Conservation (phyloP, 345 rosid genomes). For the Kernera saxatilis region DNA sequence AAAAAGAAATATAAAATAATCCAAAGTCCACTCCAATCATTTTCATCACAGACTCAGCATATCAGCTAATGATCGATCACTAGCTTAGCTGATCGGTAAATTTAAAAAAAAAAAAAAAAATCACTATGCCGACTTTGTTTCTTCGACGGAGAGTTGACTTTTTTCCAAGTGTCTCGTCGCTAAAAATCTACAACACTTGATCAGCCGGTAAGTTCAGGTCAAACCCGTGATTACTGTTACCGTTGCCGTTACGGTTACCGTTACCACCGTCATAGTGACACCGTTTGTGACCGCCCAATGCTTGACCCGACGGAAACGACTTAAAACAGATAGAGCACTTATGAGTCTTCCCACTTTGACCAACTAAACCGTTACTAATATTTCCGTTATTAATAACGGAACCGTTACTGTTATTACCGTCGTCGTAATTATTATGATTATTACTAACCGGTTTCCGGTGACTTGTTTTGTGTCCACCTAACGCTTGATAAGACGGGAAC, state of each 20-base stretch:
- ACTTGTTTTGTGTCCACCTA: slow-evolving; percentile 61
- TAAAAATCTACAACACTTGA: neutral
- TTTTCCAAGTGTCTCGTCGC: slow-evolving; percentile 4
- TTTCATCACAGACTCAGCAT: slow-evolving; percentile 19
- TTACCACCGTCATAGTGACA: slow-evolving; percentile 68
- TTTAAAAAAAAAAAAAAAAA: neutral
- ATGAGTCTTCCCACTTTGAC: slow-evolving; percentile 46
- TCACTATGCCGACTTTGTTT: slow-evolving; percentile 10
- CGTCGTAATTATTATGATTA: neutral
- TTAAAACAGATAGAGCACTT: slow-evolving; percentile 81
- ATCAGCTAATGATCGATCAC: slow-evolving; percentile 19
- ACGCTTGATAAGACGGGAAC: slow-evolving; percentile 49
- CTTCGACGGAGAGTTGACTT: slow-evolving; percentile 29
- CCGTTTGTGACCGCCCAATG: slow-evolving; percentile 92
- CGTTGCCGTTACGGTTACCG: neutral
- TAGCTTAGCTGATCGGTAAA: slow-evolving; percentile 4
- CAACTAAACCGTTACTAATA: slow-evolving; percentile 15
- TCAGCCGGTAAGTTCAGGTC: slow-evolving; percentile 63
- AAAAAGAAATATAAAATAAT: neutral
- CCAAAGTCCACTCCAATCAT: slow-evolving; percentile 35
- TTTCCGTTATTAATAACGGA: slow-evolving; percentile 15
- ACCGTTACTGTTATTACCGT: neutral
- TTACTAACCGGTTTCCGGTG: slow-evolving; percentile 43
- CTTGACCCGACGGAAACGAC: slow-evolving; percentile 74
- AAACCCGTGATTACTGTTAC: slow-evolving; percentile 31